These are phyloP conservation scores for Neurospora intermedia DNA, from an alignment of 495 filamentous ascomycete species.

Conservation along the genomic window DNA sequence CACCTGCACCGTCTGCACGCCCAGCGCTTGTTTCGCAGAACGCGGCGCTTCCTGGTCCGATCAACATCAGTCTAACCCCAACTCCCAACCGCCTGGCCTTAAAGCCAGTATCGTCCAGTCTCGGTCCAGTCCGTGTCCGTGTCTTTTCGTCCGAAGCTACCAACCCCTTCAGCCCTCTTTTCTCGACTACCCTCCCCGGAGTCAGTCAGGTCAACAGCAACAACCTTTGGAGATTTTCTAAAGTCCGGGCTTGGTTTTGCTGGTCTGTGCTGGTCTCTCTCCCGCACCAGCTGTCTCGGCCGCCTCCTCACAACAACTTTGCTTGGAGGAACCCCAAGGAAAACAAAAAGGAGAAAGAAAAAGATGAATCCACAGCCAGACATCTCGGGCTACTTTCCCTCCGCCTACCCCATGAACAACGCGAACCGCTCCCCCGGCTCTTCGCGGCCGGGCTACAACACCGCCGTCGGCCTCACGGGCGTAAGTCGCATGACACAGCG, in stretches of 20 bases:
- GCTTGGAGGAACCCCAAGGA: neutral
- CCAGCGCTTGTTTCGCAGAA: neutral
- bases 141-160: neutral
- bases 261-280: slow-evolving; percentile 11
- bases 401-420: slow-evolving; percentile 18
- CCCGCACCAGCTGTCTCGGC: slow-evolving; percentile 14
- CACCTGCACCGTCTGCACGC: neutral
- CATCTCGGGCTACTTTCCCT: slow-evolving; percentile 12
- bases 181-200: neutral
- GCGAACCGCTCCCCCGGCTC: slow-evolving; percentile 33
- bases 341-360: neutral
- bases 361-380: slow-evolving; percentile 26
- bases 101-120: neutral
- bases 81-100: neutral
- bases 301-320: neutral
- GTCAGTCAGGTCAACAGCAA: neutral
- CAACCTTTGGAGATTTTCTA: neutral
- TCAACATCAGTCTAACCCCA: neutral
- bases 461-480: slow-evolving; percentile 52
- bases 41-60: neutral
- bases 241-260: neutral
- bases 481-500: slow-evolving; percentile 54
- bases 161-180: neutral
- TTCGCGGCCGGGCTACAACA: slow-evolving; percentile 37
- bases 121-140: neutral